Conservation (phyloP, 2,329 filamentous ascomycete genomes). For the Helotiales sp. region DNA sequence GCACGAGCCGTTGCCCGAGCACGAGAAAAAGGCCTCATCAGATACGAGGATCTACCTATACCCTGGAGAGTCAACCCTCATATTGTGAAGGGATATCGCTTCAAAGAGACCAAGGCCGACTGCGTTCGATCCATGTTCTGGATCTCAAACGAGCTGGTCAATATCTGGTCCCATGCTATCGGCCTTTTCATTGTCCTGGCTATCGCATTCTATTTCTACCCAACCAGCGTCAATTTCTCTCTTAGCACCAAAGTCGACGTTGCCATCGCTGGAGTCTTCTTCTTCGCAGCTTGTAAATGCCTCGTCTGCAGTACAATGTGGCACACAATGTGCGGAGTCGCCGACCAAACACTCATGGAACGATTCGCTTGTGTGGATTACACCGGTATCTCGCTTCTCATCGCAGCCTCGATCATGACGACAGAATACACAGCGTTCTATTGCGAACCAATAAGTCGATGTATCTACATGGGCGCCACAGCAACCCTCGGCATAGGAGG, state of each 20-base stretch:
- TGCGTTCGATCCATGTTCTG: conserved; percentile 82
- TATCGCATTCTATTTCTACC: conserved; percentile 95
- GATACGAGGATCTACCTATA: conserved; percentile 84
- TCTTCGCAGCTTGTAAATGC: conserved; percentile 93
- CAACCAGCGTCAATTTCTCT: conserved; percentile 80
- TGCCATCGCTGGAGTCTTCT: conserved; percentile 89
- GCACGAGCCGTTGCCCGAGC: conserved; percentile 75
- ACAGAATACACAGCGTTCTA: conserved; percentile 99
- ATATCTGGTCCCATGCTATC: conserved; percentile 95
- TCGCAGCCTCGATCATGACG: conserved; percentile 95
- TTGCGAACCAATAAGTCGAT: conserved; percentile 86
- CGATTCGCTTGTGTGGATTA: conserved; percentile 98
- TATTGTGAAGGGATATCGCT: conserved; percentile 89
- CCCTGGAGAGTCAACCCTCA: conserved; percentile 96
- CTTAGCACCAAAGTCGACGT: conserved; percentile 86
- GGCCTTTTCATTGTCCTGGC: conserved; percentile 85
- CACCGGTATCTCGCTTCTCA: conserved; percentile 92
- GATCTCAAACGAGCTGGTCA: conserved; percentile 90
- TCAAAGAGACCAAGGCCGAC: conserved; percentile 86
- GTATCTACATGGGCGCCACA: conserved; percentile 82
- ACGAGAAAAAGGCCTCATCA: conserved; percentile 77
- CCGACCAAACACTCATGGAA: conserved; percentile 84
- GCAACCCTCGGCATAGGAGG: conserved; percentile 80
- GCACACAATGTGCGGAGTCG: conserved; percentile 99
- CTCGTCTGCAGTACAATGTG: conserved; percentile 93